A percentile compares a stretch with the other conserved stretches of the same genome.
Conservation (phyloP, 768 basidiomycete genomes). For the Coprinopsis marcescibilis region DNA sequence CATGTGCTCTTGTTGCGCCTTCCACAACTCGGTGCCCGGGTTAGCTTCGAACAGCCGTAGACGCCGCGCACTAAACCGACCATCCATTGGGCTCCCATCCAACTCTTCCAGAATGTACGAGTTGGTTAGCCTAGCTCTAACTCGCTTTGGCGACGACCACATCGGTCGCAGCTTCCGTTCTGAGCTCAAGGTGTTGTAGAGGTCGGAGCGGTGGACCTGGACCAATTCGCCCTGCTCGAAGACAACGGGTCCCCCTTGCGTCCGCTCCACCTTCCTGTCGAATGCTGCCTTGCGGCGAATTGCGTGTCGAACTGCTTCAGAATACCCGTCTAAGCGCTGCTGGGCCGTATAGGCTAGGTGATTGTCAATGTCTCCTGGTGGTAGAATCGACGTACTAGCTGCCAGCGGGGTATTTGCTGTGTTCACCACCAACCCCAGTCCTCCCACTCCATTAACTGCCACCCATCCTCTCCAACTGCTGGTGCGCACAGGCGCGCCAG, state of each 20-base stretch:
- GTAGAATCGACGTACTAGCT: background rate
- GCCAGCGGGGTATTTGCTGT: slow-evolving; percentile 14
- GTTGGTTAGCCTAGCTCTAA: background rate
- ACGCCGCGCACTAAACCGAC: background rate
- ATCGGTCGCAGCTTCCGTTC: slow-evolving; percentile 23
- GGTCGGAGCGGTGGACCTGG: slow-evolving; percentile 23
- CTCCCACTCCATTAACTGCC: slow-evolving; percentile 12
- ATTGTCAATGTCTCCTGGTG: slow-evolving; percentile 4
- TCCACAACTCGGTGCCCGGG: slow-evolving; percentile 1
- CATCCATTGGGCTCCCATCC: background rate
- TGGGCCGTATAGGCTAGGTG: slow-evolving; percentile 27
- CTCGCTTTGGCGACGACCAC: slow-evolving; percentile 23
- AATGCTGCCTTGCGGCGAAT: slow-evolving; percentile 21
- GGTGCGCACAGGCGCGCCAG: slow-evolving; percentile 29
- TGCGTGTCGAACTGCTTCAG: slow-evolving; percentile 19
- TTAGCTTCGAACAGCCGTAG: background rate
- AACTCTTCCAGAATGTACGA: slow-evolving; percentile 2
- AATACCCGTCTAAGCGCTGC: slow-evolving; percentile 25
- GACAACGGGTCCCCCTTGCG: slow-evolving; percentile 15
- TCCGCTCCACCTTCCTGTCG: slow-evolving; percentile 18
- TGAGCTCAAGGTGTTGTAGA: slow-evolving; percentile 22
- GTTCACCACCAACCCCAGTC: slow-evolving; percentile 24
- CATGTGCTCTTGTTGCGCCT: background rate
- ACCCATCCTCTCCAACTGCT: slow-evolving; percentile 22
- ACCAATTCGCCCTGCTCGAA: slow-evolving; percentile 25